These are phyloP conservation scores for Vitis rupestris DNA, from an alignment of 164 flowering plant species.

Conservation along the genomic window DNA sequence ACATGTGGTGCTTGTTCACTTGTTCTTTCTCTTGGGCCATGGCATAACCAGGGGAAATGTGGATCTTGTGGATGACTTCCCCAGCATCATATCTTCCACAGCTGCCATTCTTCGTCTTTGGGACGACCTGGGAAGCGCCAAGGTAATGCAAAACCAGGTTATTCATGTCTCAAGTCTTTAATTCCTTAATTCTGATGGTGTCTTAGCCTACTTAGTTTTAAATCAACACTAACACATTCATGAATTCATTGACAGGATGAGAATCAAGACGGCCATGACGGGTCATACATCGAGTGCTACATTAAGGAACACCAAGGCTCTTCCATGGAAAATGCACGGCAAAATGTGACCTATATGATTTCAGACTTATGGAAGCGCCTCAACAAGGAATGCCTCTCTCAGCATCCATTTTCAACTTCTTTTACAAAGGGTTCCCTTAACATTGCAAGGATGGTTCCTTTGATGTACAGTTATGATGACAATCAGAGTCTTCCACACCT, in stretches of 20 bases:
- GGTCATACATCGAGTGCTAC: conserved; percentile 51
- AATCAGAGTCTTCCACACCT: conserved; percentile 39
- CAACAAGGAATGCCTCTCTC: conserved; percentile 15
- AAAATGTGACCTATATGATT: conserved; percentile 31
- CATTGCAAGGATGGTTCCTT: conserved; percentile 48
- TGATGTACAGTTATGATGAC: conserved; percentile 46
- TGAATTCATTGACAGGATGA: conserved; percentile 39
- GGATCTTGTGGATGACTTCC: conserved; percentile 18
- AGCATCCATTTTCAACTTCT: conserved; percentile 27
- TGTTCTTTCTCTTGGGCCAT: conserved; percentile 50
- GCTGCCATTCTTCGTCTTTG: conserved; percentile 57
- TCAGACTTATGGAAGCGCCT: conserved; percentile 49
- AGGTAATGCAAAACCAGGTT: conserved; percentile 26
- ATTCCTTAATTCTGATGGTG: too few species aligned
- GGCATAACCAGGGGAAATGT: conserved; percentile 19
- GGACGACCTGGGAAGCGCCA: conserved; percentile 65
- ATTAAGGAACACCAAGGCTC: conserved; percentile 28
- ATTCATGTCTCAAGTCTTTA: background rate
- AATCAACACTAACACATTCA: background rate
- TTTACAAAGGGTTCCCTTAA: conserved; percentile 40
- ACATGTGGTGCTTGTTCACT: conserved; percentile 37
- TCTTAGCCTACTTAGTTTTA: too few species aligned
- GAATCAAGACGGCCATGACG: conserved; percentile 56
- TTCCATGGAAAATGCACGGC: conserved; percentile 21
- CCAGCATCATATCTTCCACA: conserved; percentile 25